Evolutionary conservation across 2,329 filamentous ascomycete genomes (phyloP).

Genomic region (Juglanconis juglandina): DNA sequence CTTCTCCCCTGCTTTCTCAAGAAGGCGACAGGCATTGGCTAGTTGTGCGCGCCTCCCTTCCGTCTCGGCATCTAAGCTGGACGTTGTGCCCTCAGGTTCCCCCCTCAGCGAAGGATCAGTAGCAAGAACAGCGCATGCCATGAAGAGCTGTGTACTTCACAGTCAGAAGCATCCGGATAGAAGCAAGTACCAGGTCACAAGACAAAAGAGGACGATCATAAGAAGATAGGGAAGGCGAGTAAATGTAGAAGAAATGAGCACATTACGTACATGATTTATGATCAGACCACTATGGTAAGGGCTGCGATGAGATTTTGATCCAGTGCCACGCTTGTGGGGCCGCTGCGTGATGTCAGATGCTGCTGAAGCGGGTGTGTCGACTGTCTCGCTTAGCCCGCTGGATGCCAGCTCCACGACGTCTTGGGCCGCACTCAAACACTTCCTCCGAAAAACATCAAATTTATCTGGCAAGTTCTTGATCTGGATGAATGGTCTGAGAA

Average conservation of each 20-base stretch:
- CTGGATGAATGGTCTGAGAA: conserved; percentile 12
- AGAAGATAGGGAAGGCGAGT: too few species aligned
- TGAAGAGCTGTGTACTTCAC: conserved; percentile 1
- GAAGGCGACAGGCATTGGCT: conserved; percentile 17
- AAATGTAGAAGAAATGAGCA: not conserved
- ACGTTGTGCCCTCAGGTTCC: not conserved
- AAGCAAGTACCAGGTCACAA: too few species aligned
- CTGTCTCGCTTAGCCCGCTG: conserved; percentile 4
- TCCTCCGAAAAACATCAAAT: conserved; percentile 7
- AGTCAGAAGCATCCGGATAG: not conserved
- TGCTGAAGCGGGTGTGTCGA: not conserved
- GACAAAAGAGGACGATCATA: not conserved
- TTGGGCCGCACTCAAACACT: conserved; percentile 10
- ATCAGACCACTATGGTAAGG: conserved; percentile 10
- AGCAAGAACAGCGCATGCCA: conserved; percentile 19
- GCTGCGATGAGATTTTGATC: not conserved
- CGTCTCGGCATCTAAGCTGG: conserved; percentile 5
- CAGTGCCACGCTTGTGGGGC: not conserved
- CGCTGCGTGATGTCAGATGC: not conserved
- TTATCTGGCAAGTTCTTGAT: conserved; percentile 6
- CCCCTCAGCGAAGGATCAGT: conserved; percentile 14
- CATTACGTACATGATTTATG: conserved; percentile 6
- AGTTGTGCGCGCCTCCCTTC: conserved; percentile 14
- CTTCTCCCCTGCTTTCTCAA: conserved; percentile 17
- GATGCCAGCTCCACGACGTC: conserved; percentile 10